These are phyloP conservation scores for Lactarius akahatsu DNA, from an alignment of 768 basidiomycete genomes.

Conservation along the genomic window DNA sequence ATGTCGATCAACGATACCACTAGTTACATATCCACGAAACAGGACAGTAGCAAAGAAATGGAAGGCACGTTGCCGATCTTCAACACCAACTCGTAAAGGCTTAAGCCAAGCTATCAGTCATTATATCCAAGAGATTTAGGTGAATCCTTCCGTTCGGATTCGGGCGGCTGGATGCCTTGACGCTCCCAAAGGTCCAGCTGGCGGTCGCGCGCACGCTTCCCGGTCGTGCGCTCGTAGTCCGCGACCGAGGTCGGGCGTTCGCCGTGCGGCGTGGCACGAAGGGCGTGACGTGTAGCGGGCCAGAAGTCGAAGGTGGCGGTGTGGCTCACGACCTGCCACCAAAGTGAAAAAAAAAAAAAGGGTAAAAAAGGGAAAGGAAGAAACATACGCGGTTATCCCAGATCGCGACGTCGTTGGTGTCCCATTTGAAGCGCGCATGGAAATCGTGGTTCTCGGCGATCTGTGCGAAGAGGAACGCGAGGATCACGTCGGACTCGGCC, in stretches of 20 bases:
- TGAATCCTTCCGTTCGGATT: conserved; percentile 32
- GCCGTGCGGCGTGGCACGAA: conserved; percentile 79
- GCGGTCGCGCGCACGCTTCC: conserved; percentile 70
- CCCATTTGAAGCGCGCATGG: conserved; percentile 78
- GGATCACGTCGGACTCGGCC: conserved; percentile 73
- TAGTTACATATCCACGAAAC: not conserved
- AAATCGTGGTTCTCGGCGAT: conserved; percentile 69
- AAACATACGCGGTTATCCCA: conserved; percentile 78
- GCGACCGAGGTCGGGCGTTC: conserved; percentile 75
- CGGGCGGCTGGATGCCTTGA: conserved; percentile 50
- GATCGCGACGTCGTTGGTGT: conserved; percentile 72
- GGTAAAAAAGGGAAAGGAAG: not conserved
- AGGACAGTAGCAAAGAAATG: not conserved
- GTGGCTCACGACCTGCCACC: conserved; percentile 62
- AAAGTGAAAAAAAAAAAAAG: not conserved
- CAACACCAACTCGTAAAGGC: not conserved
- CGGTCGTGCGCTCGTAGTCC: conserved; percentile 62
- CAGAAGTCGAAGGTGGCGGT: conserved; percentile 83
- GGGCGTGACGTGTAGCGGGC: conserved; percentile 72
- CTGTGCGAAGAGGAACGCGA: conserved; percentile 68
- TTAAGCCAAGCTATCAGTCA: conserved; percentile 39
- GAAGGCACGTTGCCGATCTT: not conserved
- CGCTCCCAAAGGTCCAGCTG: conserved; percentile 71
- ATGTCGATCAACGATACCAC: not conserved
- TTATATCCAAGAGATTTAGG: conserved; percentile 56